Base-by-base conservation (phyloP, 148 eudicot species). In the Euryodendron excelsum region DNA sequence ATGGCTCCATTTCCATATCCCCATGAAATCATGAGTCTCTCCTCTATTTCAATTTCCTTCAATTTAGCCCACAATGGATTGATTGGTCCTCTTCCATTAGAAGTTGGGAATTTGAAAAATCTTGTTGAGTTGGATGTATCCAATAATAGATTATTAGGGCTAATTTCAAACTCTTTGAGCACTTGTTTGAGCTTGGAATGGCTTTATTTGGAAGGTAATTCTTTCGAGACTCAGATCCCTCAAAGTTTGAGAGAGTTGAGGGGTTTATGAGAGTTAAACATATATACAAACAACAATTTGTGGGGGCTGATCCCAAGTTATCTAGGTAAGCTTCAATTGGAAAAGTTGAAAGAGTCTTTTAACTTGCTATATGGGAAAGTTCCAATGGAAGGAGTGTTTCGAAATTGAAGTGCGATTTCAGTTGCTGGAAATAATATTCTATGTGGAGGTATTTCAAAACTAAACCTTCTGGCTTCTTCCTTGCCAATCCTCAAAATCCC, bases 1-100 rank as follows among this genome's bases (percentile, higher is more conserved):
- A n/a, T n/a, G n/a, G n/a, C 74, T 74, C 1, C 6, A 78, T 82
- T 4, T 0, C 62, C 1, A 79, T 83, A 61, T 82, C 82, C 12
- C 21, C 60, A n/a, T 30, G 74, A 70, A 47, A 12, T 70, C 30
- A 44, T 47, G 56, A 47, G 21, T 27, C 30, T 45, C 31, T 27
- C 74, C 21, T 44, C 58, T 17, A 44, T 50, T 50, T 44, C 58
- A 70, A 18, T 28, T 21, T 25, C 74, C 36, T 50, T 70, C 58
- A 30, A 3, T 70, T 45, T 70, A 30, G 53, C 74, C 11, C 74
- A 70, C 56, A 70, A 70, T 70, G 31, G 20, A 30, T 27, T 70
- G 48, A 69, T 31, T 41, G 53, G 53, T 21, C 15, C 53, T 11
- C 73, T 70, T 25, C 74, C 58, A 47, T 47, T n/a, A 5, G 56